Base-by-base conservation (phyloP, 2,329 filamentous ascomycete genomes). In the Fusarium globosum region DNA sequence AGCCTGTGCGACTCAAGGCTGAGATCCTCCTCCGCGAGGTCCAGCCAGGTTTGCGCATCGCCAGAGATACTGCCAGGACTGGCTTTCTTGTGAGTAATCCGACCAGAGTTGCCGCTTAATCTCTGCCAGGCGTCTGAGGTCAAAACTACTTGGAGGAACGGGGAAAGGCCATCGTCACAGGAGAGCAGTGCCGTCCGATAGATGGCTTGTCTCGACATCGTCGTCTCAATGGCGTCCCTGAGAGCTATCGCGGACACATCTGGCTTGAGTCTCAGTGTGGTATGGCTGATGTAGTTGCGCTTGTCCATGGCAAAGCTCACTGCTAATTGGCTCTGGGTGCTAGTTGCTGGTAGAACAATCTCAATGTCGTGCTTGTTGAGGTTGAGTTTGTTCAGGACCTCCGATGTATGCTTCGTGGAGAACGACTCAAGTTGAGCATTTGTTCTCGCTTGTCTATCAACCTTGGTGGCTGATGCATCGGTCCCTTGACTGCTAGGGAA, bases 261-360 rank as follows among this genome's bases (percentile, higher is more conserved):
- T 0, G 69, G 4, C 15, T 26, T 49, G 14, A 72, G 42, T 6
- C 21, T 52, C 2, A 72, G 26, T 1, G 23, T 55, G 2, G 69
- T 60, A 33, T 72, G 69, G 8, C 63, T 69, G 16, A 72, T 60
- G 26, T 72, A 72, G 3, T 69, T 72, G 0, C 58, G 64, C 16
- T 57, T 69, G 12, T 65, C 69, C 53, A 72, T 72, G 1, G 48
- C 57, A 2, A 72, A 69, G 11, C 69, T 72, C 10, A 72, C 39
- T 3, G 69, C 58, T 8, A 72, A 16, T 5, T 72, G 69, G 2
- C 64, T 69, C n/a, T 72, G 69, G 0, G 69, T 72, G 4, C 53
- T 69, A 7, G 64, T 72, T 3, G 69, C 21, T 1, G 69, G 69
- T 1, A 72, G 14, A 3, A 72, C 2, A 53, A 60, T 53, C 35